A percentile compares a stretch with the other conserved stretches of the same genome.
These are phyloP conservation scores for Schizochytrium sp. DNA, from an alignment of 108 stramenopile genomes.

Conservation along the genomic window DNA sequence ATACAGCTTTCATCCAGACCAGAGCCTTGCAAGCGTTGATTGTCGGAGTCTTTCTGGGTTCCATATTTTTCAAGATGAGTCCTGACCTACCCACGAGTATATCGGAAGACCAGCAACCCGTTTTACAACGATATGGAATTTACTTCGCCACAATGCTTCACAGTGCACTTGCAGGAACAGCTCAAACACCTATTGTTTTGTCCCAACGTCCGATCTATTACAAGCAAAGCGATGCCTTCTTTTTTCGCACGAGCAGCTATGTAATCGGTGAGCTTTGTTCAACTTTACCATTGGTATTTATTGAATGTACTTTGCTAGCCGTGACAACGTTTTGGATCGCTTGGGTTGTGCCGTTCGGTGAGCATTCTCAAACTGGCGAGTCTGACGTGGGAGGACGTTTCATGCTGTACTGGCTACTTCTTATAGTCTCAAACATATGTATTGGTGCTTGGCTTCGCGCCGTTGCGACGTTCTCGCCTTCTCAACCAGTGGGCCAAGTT, in stretches of 20 bases:
- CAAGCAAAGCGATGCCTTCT: conserved; percentile 86
- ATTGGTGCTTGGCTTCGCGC: conserved; percentile 45
- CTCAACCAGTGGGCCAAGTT: conserved; percentile 19
- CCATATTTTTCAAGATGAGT: conserved; percentile 26
- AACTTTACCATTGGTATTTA: background rate
- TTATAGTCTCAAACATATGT: background rate
- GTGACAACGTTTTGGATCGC: background rate
- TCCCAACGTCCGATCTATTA: conserved; percentile 81
- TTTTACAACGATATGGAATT: background rate
- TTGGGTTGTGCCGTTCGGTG: conserved; percentile 4
- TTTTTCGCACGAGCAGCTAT: conserved; percentile 80
- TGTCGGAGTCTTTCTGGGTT: conserved; percentile 51
- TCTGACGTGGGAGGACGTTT: background rate
- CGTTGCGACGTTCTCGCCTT: conserved; percentile 67
- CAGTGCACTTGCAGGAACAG: background rate
- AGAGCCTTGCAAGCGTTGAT: conserved; percentile 20
- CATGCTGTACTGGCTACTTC: background rate
- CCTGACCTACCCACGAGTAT: background rate
- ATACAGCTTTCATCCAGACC: background rate
- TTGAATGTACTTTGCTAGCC: conserved; percentile 7
- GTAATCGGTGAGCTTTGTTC: background rate
- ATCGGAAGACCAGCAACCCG: background rate
- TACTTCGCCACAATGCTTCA: background rate
- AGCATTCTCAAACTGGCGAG: background rate
- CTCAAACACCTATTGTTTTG: conserved; percentile 67